A percentile compares a stretch with the other conserved stretches of the same genome.
phyloP scores from a whole-genome alignment of 2,329 filamentous ascomycete genomes.

The Fusarium solani-melongenae region DNA sequence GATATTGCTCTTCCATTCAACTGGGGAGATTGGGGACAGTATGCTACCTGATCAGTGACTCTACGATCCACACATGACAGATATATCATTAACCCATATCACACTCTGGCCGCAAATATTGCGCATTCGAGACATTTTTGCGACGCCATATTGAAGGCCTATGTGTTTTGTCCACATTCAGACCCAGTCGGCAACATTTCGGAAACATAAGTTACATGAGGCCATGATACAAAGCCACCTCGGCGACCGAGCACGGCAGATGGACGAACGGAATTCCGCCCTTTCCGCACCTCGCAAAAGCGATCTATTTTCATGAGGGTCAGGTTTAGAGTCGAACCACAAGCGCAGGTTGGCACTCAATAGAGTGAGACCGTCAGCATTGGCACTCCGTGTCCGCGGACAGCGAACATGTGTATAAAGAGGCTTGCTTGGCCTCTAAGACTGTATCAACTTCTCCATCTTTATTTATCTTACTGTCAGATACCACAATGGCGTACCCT shows the following conservation, averaged over 20 bases:
- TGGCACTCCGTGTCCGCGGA: neutral
- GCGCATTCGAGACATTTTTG: neutral
- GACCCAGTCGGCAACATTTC: neutral
- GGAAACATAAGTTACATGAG: neutral
- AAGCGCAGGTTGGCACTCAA: neutral
- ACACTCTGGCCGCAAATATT: neutral
- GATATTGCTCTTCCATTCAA: slow-evolving; percentile 65
- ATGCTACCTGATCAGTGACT: slow-evolving; percentile 40
- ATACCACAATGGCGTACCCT: neutral
- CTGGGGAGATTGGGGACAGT: slow-evolving; percentile 60
- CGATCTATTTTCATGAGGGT: neutral
- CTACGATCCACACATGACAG: neutral
- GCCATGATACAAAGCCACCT: neutral
- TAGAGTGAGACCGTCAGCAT: slow-evolving; percentile 6
- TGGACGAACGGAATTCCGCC: neutral
- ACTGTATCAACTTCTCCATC: neutral
- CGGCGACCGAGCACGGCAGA: neutral
- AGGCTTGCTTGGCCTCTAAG: neutral
- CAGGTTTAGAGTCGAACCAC: neutral
- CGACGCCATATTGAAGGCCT: neutral
- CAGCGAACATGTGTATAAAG: slow-evolving; percentile 3
- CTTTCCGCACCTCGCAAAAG: neutral
- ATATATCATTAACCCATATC: neutral
- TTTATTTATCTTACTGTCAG: neutral
- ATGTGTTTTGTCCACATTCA: neutral